phyloP scores from a whole-genome alignment of 768 basidiomycete species.

The Phaeotremella fagi region DNA sequence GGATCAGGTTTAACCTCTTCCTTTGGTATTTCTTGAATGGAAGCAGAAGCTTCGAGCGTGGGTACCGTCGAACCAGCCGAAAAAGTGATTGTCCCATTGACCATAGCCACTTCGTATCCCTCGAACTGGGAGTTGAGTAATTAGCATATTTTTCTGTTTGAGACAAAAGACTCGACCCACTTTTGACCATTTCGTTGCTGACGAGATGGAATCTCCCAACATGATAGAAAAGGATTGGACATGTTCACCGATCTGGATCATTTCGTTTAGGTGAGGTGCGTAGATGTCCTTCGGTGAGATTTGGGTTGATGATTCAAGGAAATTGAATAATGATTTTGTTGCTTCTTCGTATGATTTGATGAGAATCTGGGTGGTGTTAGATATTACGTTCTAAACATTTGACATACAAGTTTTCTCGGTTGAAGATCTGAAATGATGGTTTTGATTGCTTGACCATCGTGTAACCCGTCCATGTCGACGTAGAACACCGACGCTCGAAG shows the following conservation, averaged over 20 bases:
- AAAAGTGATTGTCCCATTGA: slow-evolving; percentile 78
- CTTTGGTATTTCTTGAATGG: slow-evolving; percentile 9
- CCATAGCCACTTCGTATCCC: slow-evolving; percentile 92
- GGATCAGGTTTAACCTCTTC: slow-evolving; percentile 11
- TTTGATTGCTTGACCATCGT: slow-evolving; percentile 94
- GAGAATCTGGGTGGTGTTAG: slow-evolving; percentile 60
- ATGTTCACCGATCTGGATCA: slow-evolving; percentile 87
- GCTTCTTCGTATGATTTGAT: slow-evolving; percentile 70
- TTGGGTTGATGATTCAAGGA: slow-evolving; percentile 73
- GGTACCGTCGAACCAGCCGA: slow-evolving; percentile 85
- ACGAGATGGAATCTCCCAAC: slow-evolving; percentile 80
- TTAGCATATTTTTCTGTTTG: too few species aligned
- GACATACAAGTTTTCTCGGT: slow-evolving; percentile 82
- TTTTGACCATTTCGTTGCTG: slow-evolving; percentile 66
- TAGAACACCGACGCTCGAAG: slow-evolving; percentile 81
- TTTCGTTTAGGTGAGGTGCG: slow-evolving; percentile 70
- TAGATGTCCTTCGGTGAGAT: slow-evolving; percentile 94
- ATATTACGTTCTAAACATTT: neutral
- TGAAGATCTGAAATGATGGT: slow-evolving; percentile 95
- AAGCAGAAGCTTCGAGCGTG: slow-evolving; percentile 67
- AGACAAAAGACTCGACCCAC: slow-evolving; percentile 55
- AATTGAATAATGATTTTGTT: slow-evolving; percentile 68
- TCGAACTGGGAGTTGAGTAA: slow-evolving; percentile 65
- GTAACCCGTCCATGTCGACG: slow-evolving; percentile 92
- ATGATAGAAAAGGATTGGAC: slow-evolving; percentile 91